Base-by-base conservation (phyloP, 257 asterid genomes). In the Scutellaria baicalensis region DNA sequence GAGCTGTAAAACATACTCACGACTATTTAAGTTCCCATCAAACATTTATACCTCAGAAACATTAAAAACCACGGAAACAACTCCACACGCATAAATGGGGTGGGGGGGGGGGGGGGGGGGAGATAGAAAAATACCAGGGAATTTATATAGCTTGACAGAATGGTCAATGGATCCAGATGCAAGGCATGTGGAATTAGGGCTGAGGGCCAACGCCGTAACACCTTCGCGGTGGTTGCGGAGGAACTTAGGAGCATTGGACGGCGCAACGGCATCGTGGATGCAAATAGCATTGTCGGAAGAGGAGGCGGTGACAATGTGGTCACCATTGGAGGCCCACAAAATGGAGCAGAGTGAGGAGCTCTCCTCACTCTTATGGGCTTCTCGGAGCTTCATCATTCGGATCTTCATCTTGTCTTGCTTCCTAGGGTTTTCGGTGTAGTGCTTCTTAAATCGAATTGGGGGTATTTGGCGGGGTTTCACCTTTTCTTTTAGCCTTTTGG, bases 121-220 rank as follows among this genome's bases (percentile, higher is more conserved):
- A 8, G 31, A 44, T 17, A 47, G 66, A 39, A 14, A 60, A 33
- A 72, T 82, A 90, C 98, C 88, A 0, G 97, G 99, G 48, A 94
- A 91, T 79, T 91, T 91, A 78, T 87, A 91, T 75, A 94, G 95
- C 85, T 94, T 94, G 75, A 91, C 99, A 1, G 96, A 88, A 77
- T 84, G 97, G 88, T 91, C 97, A 44, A 91, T 43, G 60, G 99
- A 91, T 14, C 95, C 99, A 23, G 97, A 94, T 60, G 99, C 99
- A 31, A 94, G 93, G 72, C 97, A 94, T 18, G 90, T 88, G 59
- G 94, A 91, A 86, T 91, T 85, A 44, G 93, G 90, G 65, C 82
- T 82, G 13, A 91, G 85, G 55, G 88, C 88, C 84, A 91, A 64
- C n/a, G 87, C 89, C 21, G 97, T 84, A 11, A 94, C 99, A 6